These are phyloP conservation scores for Orbilia blumenaviensis DNA, from an alignment of 2,329 filamentous ascomycete species.

Conservation along the genomic window DNA sequence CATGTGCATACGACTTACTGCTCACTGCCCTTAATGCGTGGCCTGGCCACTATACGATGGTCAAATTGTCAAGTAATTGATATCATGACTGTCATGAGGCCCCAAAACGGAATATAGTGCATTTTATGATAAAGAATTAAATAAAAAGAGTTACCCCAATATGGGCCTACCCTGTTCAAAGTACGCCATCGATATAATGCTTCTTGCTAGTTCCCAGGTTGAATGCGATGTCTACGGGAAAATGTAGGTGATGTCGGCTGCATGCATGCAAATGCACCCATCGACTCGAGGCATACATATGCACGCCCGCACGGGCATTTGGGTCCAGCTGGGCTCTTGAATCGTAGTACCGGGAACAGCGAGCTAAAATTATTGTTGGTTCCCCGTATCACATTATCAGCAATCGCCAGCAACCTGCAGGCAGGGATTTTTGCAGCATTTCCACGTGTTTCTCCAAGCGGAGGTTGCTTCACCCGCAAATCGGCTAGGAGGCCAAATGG, in stretches of 20 bases:
- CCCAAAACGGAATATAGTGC: neutral
- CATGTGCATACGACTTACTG: constrained; percentile 14
- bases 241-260: constrained; percentile 53
- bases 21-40: constrained; percentile 14
- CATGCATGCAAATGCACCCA: constrained; percentile 47
- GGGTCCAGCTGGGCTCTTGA: constrained; percentile 6
- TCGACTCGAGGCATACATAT: constrained; percentile 37
- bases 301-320: constrained; percentile 51
- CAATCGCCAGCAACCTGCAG: constrained; percentile 49
- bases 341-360: constrained; percentile 43
- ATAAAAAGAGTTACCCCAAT: neutral
- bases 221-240: constrained; percentile 51
- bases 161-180: neutral
- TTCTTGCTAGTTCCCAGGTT: neutral
- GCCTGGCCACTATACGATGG: constrained; percentile 4
- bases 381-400: constrained; percentile 50
- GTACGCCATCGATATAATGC: neutral
- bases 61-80: too few species aligned
- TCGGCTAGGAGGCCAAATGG: constrained; percentile 51
- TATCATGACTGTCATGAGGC: too few species aligned
- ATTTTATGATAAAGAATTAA: neutral
- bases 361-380: constrained; percentile 32
- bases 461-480: constrained; percentile 54
- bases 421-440: constrained; percentile 53
- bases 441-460: constrained; percentile 54